Evolutionary conservation across 2,329 filamentous ascomycete genomes (phyloP), one percentile per base, ranked within the genome.

Genomic region (Aspergillus phoenicis): DNA sequence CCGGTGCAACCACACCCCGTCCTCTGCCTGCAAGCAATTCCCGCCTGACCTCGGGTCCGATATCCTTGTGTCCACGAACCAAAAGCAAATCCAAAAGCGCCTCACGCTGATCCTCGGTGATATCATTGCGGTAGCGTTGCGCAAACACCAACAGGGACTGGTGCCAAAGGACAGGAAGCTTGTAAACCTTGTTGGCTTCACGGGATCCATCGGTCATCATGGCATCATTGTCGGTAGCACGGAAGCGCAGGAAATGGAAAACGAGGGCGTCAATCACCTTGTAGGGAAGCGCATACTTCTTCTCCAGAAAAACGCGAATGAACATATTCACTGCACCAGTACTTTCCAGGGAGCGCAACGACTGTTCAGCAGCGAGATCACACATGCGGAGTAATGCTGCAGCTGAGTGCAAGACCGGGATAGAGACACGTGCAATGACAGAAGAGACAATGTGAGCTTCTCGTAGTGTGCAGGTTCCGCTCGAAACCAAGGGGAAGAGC

Each of bases 201-300:
- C 71, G 77, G 33, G 76, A 72, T 17, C 75, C 71, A 61, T 78
- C 75, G 75, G 78, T 71, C 68, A 80, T 75, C 54, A 80, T 81
- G 8, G 82, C 80, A 58, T 89, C 87, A 33, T 85, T 81, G 55
- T 81, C 88, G 26, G 86, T 84, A 57, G 85, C 90, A 36, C 91
- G 85, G 81, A 97, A 97, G 15, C 95, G 89, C 64, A 98, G 77
- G 77, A 99, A 99, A 77, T 99, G 94, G 81, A 98, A 98, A 8
- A 99, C 95, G 1, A 98, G 82, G 2, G 93, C 89, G 70, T 99
- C 95, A 53, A 99, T 88, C 57, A 97, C 94, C 77, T 96, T 94
- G 80, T 91, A 97, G 0, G 94, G 95, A 10, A 99, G 82, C 0
- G 95, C 95, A 70, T 99, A 98, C 74, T 96, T 96, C 85, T 99